These are phyloP conservation scores for Dalbergia cultrata DNA, from an alignment of 306 rosid genomes.

Conservation along the genomic window DNA sequence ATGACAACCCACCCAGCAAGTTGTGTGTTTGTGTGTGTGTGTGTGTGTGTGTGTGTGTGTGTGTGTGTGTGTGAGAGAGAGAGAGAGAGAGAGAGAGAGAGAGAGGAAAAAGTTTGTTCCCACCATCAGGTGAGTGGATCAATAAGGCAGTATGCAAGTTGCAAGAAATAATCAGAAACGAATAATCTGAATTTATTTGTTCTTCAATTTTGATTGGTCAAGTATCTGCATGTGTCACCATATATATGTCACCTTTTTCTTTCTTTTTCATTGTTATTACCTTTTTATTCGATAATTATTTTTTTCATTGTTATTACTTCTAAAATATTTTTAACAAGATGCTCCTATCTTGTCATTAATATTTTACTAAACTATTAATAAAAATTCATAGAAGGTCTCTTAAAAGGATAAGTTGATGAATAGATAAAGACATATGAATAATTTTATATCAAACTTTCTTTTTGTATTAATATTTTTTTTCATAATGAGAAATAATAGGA, in stretches of 20 bases:
- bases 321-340: not conserved
- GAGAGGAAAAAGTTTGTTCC: constrained; percentile 23
- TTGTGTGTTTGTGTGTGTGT: too few species aligned
- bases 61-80: too few species aligned
- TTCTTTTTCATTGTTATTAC: not conserved
- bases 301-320: not conserved
- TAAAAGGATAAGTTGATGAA: too few species aligned
- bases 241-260: too few species aligned
- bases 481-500: too few species aligned
- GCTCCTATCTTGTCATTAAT: not conserved
- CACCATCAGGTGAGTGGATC: constrained; percentile 15
- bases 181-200: not conserved
- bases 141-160: constrained; percentile 23
- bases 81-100: not conserved
- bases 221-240: not conserved
- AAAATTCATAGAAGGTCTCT: not conserved
- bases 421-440: too few species aligned
- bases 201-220: constrained; percentile 29
- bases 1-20: constrained; percentile 11
- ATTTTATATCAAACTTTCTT: too few species aligned
- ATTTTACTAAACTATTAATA: not conserved
- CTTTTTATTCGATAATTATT: too few species aligned
- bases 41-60: too few species aligned
- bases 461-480: too few species aligned
- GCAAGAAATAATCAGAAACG: not conserved